A percentile compares a stretch with the other conserved stretches of the same genome.
Evolutionary conservation across 2,329 filamentous ascomycete species (phyloP).

Genomic region (Aurifilum marmelostoma): DNA sequence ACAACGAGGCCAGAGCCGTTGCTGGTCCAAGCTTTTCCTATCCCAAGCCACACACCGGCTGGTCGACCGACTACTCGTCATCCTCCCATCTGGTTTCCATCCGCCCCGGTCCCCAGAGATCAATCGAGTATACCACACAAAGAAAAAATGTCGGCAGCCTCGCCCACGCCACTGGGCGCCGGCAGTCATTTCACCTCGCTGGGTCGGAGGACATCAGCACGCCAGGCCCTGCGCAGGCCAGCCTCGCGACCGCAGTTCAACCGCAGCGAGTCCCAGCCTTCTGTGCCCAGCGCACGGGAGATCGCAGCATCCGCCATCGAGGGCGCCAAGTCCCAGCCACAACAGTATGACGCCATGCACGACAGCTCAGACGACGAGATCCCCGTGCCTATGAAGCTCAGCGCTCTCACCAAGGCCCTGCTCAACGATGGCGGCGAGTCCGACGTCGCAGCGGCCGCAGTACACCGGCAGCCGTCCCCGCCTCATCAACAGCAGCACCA

Average conservation of each 20-base stretch:
- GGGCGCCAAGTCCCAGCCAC: conserved; percentile 43
- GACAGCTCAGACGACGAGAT: conserved; percentile 97
- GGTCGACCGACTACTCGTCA: neutral
- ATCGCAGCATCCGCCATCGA: conserved; percentile 26
- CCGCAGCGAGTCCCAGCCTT: conserved; percentile 51
- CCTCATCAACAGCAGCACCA: neutral
- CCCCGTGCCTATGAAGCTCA: conserved; percentile 89
- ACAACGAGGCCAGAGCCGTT: conserved; percentile 2
- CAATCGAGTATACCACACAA: neutral
- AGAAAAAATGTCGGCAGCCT: conserved; percentile 54
- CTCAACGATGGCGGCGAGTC: conserved; percentile 64
- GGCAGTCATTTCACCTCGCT: conserved; percentile 49
- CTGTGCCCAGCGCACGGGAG: conserved; percentile 32
- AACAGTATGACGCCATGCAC: conserved; percentile 58
- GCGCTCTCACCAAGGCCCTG: conserved; percentile 86
- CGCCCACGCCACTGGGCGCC: conserved; percentile 58
- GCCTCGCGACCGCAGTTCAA: conserved; percentile 50
- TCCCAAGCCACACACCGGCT: neutral
- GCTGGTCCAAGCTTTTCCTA: conserved; percentile 9
- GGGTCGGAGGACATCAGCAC: conserved; percentile 57
- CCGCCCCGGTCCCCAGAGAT: neutral
- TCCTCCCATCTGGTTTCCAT: neutral
- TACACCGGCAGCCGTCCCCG: conserved; percentile 28
- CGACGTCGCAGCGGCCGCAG: conserved; percentile 45
- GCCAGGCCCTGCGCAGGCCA: conserved; percentile 57